Evolutionary conservation across 2,329 filamentous ascomycete species (phyloP), one percentile per base, ranked within the genome.

Genomic region (Penicillium sp.): DNA sequence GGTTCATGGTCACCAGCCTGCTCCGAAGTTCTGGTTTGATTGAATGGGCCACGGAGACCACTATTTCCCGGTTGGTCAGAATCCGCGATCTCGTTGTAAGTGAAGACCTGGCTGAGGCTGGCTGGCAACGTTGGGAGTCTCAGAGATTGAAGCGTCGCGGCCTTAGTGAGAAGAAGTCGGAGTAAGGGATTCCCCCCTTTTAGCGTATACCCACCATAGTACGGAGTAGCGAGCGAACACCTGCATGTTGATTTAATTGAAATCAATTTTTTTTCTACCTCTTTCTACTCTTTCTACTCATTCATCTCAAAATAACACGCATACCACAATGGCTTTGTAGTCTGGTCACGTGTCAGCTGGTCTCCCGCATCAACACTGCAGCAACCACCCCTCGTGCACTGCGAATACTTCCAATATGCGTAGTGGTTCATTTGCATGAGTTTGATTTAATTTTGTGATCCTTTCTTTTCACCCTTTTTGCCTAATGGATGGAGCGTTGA

Each of bases 61-160:
- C 80, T 26, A 59, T 85, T 4, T 79, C 81, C 3, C 78, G 79
- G 62, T 77, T 82, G 56, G 72, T 93, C 42, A 78, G 91, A 52
- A 73, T 95, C 42, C 77, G 93, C 52, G 93, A 98, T 69, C 72
- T 98, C 54, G 82, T 94, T 12, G 77, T 94, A 6, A 84, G 85
- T 65, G 91, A 97, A 70, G 91, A 97, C 69, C 71, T 95, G 59
- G 84, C 84, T 31, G 88, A 95, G 72, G 85, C 89, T 37, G 93
- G 93, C 2, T 98, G 91, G 91, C 87, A 90, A 70, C 84, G 87
- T 65, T 97, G 90, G 88, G 84, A 91, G 68, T 74, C 75, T 43
- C 71, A 71, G 51, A 69, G 66, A 44, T 58, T 62, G 56, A 68
- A 61, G 45, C 58, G 54, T 51, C 63, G 58, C 33, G 28, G 57